Evolutionary conservation across 2,329 filamentous ascomycete genomes (phyloP).

Genomic region (Aspergillus novofumigatus): DNA sequence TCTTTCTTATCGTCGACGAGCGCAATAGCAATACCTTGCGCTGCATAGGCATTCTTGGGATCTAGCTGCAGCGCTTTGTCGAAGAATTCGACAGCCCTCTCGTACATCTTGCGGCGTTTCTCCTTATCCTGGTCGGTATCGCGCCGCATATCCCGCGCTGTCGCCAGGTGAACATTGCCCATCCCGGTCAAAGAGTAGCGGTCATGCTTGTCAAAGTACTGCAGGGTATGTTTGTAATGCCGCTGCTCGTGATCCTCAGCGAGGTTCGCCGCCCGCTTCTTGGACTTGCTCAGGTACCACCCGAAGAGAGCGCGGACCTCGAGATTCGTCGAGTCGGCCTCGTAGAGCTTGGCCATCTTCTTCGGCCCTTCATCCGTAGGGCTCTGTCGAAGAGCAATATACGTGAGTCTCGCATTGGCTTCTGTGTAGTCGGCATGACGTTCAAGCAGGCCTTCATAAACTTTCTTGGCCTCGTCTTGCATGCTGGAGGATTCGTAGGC

Average conservation of each 20-base stretch:
- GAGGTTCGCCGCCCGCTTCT: conserved; percentile 75
- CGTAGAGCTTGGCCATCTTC: conserved; percentile 77
- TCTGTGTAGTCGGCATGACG: conserved; percentile 91
- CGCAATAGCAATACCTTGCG: conserved; percentile 91
- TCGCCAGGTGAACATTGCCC: conserved; percentile 87
- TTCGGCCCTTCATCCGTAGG: conserved; percentile 84
- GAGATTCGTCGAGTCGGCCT: conserved; percentile 76
- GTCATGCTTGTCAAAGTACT: conserved; percentile 95
- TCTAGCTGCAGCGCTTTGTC: conserved; percentile 96
- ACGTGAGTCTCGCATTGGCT: conserved; percentile 80
- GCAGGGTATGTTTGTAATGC: conserved; percentile 93
- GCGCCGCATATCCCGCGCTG: conserved; percentile 90
- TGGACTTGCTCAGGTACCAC: conserved; percentile 88
- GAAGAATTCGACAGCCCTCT: conserved; percentile 94
- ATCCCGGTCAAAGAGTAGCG: conserved; percentile 94
- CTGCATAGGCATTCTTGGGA: conserved; percentile 90
- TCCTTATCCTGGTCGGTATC: conserved; percentile 87
- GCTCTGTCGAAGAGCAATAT: conserved; percentile 77
- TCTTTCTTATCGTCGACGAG: conserved; percentile 94
- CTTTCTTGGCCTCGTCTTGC: conserved; percentile 75
- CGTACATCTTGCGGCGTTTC: conserved; percentile 80
- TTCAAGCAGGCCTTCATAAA: conserved; percentile 80
- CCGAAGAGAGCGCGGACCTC: conserved; percentile 91
- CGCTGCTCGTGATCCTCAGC: conserved; percentile 87
- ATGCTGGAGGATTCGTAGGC: conserved; percentile 85